Evolutionary conservation across 352 stramenopile species (phyloP).

Genomic region (Globisporangium carolinianum): DNA sequence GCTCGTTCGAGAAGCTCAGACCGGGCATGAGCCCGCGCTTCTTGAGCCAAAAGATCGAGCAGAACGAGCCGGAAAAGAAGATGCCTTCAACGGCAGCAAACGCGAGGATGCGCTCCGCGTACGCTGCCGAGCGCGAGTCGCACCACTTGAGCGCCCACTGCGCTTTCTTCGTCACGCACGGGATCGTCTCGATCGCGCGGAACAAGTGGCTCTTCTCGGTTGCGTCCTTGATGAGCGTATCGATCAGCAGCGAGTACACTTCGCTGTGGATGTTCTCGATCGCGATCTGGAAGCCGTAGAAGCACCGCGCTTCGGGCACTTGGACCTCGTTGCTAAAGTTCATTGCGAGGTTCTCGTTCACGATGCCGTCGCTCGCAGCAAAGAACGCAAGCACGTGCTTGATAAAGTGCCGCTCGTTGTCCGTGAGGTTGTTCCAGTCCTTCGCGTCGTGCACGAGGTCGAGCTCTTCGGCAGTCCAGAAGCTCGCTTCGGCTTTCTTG

Average conservation of each 20-base stretch:
- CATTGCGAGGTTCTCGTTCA: constrained; percentile 98
- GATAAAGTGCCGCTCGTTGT: constrained; percentile 97
- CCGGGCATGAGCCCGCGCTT: constrained; percentile 98
- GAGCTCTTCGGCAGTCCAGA: constrained; percentile 99
- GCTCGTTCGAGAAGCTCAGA: constrained; percentile 98
- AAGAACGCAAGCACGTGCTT: constrained; percentile 99
- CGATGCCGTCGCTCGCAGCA: constrained; percentile 97
- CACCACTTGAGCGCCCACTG: constrained; percentile 97
- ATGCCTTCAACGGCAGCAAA: constrained; percentile 98
- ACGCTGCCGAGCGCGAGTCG: constrained; percentile 87
- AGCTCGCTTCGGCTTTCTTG: constrained; percentile 98
- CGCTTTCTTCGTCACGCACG: constrained; percentile 97
- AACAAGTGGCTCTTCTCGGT: constrained; percentile 93
- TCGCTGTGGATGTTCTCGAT: constrained; percentile 99
- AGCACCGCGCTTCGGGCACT: constrained; percentile 95
- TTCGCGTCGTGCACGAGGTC: constrained; percentile 95
- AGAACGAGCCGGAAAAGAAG: constrained; percentile 99
- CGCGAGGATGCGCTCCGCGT: constrained; percentile 95
- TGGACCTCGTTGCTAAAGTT: constrained; percentile 99
- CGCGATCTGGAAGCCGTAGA: constrained; percentile 99
- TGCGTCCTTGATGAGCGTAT: constrained; percentile 98
- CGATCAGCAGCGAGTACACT: constrained; percentile 99
- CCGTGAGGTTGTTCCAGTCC: constrained; percentile 91
- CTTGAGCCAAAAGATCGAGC: constrained; percentile 99
- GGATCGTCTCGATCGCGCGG: constrained; percentile 97